These are phyloP conservation scores for Sclerotinia glacialis DNA, from an alignment of 2,329 filamentous ascomycete species.

Conservation along the genomic window DNA sequence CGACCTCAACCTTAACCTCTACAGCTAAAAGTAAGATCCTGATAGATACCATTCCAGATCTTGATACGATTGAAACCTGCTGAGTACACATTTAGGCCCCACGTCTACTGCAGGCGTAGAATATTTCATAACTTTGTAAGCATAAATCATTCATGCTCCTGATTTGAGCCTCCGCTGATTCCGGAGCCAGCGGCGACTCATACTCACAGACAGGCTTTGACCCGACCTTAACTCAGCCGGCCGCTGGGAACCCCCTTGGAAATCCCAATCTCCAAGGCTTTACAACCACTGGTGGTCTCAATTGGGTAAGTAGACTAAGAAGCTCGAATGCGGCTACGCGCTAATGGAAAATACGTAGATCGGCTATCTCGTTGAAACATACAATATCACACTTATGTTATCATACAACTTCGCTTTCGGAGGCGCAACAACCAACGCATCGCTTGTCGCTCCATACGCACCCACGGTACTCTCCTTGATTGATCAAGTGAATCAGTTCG, in stretches of 20 bases:
- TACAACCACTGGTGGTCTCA: conserved; percentile 41
- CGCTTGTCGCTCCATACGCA: background rate
- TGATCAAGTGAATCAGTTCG: background rate
- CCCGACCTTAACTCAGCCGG: conserved; percentile 34
- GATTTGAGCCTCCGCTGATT: background rate
- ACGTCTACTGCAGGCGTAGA: background rate
- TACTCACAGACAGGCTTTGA: conserved; percentile 41
- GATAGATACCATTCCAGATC: too few relatives aligned
- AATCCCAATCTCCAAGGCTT: conserved; percentile 39
- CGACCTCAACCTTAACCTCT: background rate
- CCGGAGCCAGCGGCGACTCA: conserved; percentile 37
- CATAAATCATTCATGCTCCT: background rate
- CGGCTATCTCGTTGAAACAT: background rate
- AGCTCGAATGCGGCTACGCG: too few relatives aligned
- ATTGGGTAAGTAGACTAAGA: background rate
- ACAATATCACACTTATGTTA: background rate
- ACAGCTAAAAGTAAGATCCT: background rate
- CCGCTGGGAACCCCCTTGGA: conserved; percentile 36
- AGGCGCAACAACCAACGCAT: conserved; percentile 5
- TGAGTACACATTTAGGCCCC: background rate
- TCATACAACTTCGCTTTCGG: conserved; percentile 4
- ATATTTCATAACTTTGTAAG: conserved; percentile 11
- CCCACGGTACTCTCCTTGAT: background rate
- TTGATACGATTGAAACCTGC: background rate
- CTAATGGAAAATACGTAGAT: background rate